Evolutionary conservation across 31 red algal species (phyloP), one percentile per base, ranked within the genome.

Genomic region (Endocladia muricata): DNA sequence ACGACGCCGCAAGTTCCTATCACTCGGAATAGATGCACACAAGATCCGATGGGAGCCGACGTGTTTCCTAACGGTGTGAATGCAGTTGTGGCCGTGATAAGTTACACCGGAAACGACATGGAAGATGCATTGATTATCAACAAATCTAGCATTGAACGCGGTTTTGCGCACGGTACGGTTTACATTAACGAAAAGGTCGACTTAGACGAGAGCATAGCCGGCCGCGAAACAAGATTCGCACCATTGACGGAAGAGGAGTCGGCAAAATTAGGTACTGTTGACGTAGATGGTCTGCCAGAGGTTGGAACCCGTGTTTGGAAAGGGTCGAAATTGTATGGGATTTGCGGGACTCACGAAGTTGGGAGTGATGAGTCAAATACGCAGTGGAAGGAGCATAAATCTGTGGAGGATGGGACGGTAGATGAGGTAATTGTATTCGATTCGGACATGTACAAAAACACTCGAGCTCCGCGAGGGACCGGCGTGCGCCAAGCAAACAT

Each of bases 71-170:
- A 89, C 62, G 89, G 94, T 30, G 71, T 86, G 21, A 97, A 97
- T 78, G 94, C 89, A 11, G 82, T 97, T 49, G 84, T 97, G 44
- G 94, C 94, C 25, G 94, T 97, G 11, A 84, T 97, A 13, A 86
- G 79, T 37, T 97, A 97, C 56, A 90, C 85, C 4, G 94, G 94
- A 33, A 90, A 97, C 62, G 94, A 97, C 58, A 97, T 97, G 86
- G 94, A 97, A 56, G 94, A 97, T 69, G 94, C 89, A n/a, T 63
- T 97, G 55, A 78, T 93, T 11, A 90, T 97, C 29, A 97, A 97
- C 79, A 83, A 81, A 42, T 68, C 78, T 1, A 94, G 90, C 47
- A 35, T 93, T 28, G 89, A 97, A 39, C 73, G 94, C 22, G 94
- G 94, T 1, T 82, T 93, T 66, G 80, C 76, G 21, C 89, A 90